Base-by-base conservation (phyloP, 2,329 filamentous ascomycete species). In the Aspergillus hortae region DNA sequence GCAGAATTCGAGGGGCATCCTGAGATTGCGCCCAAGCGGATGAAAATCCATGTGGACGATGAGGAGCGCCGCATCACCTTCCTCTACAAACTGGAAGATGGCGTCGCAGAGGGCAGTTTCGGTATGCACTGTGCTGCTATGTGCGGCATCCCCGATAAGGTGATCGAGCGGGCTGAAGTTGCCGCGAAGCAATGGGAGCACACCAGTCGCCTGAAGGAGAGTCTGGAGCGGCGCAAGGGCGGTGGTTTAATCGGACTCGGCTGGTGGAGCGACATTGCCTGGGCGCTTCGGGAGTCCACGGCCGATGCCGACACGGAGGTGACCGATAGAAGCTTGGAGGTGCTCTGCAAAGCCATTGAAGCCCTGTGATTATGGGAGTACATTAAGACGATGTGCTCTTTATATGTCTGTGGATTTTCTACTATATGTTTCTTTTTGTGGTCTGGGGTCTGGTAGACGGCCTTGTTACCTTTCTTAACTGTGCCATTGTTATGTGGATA, bases 121-220 rank as follows among this genome's bases (percentile, higher is more conserved):
- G 94, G 94, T 63, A 99, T 99, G 94, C 94, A 99, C 71, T 99
- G 94, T 67, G 94, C 94, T 1, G 87, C 90, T 54, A 99, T 99
- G 94, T 99, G 94, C 63, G 94, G 94, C 1, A 97, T 99, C 57
- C 84, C 90, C 0, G 77, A 78, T 42, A 86, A 86, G 50, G 85
- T 99, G 14, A 90, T 99, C 56, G 86, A 92, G 66, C 78, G 88
- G 19, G 94, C 94, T 0, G 94, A 99, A 71, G 83, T 86, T 19
- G 94, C 94, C 5, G 94, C 94, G 1, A 85, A 80, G 61, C 89
- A 91, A 64, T 97, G 94, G 91, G 94, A 99, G 74, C 91, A 96
- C 70, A 97, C 94, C 0, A 92, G 89, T 61, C 80, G 90, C 17
- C 79, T 97, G 56, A 94, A 91, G 71, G 91, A 96, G 70, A 92